Base-by-base conservation (phyloP, 2,329 filamentous ascomycete species). In the Zopfia rhizophila region DNA sequence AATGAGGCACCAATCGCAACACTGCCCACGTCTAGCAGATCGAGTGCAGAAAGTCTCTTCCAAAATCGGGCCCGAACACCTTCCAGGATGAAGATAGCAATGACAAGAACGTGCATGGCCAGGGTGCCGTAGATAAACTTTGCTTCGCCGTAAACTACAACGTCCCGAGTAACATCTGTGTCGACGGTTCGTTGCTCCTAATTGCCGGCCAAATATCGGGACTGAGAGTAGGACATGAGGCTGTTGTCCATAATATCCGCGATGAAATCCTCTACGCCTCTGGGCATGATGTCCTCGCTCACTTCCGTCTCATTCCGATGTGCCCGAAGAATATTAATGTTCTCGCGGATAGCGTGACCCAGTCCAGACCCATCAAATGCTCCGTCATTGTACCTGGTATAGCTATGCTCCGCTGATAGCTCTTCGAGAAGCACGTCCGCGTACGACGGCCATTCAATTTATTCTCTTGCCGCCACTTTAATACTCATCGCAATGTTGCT, bases 201-300 rank as follows among this genome's bases (percentile, higher is more conserved):
- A n/a, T 21, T 8, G 11, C 5, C 5, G 7, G 14, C 31, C 7
- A 35, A 35, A 35, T 18, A 35, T 17, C 31, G 31, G 16, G 31
- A 35, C 18, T 35, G 31, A 6, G 31, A 35, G 31, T 13, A 35
- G n/a, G n/a, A n/a, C n/a, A n/a, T n/a, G n/a, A n/a, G n/a, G n/a
- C 32, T 27, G 17, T 48, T 48, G 28, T 48, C 45, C 7, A 43
- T 30, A 10, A 48, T 25, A n/a, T 28, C 36, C 14, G 32, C 45
- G 17, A 48, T 18, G 16, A 32, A 43, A 28, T 38, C 27, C 19
- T 43, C 22, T 3, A 48, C 24, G 5, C 32, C 39, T 29, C 30
- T 5, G 16, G 25, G 33, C 33, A 14, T 37, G 33, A 25, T 39
- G n/a, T n/a, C n/a, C n/a, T n/a, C n/a, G 13, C 5, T 21, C 8